These are phyloP conservation scores for Lathyrus oleraceus DNA, from an alignment of 306 rosid species.

Conservation along the genomic window DNA sequence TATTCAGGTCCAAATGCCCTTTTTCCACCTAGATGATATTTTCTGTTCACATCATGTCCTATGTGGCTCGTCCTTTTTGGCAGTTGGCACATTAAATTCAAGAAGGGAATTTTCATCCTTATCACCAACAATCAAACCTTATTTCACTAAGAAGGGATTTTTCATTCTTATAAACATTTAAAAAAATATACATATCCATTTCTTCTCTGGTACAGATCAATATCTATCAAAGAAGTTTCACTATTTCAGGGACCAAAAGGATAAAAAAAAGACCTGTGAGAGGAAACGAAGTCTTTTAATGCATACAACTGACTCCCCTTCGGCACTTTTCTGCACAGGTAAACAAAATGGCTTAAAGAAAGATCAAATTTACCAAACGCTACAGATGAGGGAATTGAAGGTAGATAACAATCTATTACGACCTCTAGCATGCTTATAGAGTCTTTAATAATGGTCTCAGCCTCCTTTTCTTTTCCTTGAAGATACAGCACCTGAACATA, in stretches of 20 bases:
- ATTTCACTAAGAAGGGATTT: no score
- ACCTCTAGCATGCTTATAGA: conserved; percentile 87
- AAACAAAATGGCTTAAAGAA: conserved; percentile 36
- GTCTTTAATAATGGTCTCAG: conserved; percentile 70
- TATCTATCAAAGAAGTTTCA: conserved; percentile 20
- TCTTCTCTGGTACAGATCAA: neutral
- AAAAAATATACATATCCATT: neutral
- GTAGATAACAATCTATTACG: conserved; percentile 39
- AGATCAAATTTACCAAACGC: conserved; percentile 27
- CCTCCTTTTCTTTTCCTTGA: conserved; percentile 76
- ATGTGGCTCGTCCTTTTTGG: no score
- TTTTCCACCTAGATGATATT: no score
- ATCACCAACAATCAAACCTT: no score
- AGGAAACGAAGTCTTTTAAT: conserved; percentile 74
- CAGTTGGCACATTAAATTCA: no score
- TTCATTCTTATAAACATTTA: conserved; percentile 1
- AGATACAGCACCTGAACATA: conserved; percentile 69
- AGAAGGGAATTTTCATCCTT: no score
- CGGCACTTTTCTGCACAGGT: conserved; percentile 64
- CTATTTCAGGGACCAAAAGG: neutral
- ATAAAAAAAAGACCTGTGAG: conserved; percentile 63
- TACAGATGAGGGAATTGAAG: neutral
- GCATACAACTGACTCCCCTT: conserved; percentile 63
- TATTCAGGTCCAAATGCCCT: no score
- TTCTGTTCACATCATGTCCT: no score